These are phyloP conservation scores for Tylopilus balloui DNA, from an alignment of 768 basidiomycete genomes.

Conservation along the genomic window DNA sequence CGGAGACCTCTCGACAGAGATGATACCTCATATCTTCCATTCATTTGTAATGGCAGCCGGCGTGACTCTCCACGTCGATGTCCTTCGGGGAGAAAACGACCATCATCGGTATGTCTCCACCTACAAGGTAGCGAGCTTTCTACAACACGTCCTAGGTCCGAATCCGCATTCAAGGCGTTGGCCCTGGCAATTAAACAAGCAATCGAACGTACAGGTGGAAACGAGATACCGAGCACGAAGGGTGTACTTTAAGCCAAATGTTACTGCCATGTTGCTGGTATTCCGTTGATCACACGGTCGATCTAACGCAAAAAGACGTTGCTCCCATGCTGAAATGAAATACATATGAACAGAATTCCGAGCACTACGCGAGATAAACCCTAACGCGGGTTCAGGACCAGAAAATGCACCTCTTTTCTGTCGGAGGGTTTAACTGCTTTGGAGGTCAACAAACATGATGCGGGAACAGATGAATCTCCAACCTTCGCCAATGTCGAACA, in stretches of 20 bases:
- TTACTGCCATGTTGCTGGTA: neutral
- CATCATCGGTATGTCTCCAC: slow-evolving; percentile 76
- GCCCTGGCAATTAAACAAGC: slow-evolving; percentile 94
- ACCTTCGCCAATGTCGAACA: slow-evolving; percentile 77
- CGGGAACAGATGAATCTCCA: slow-evolving; percentile 18
- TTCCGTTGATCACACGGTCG: neutral
- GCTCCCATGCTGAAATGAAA: slow-evolving; percentile 7
- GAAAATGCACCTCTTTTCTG: slow-evolving; percentile 72
- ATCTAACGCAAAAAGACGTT: neutral
- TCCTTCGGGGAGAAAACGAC: slow-evolving; percentile 92
- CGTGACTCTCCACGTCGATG: slow-evolving; percentile 91
- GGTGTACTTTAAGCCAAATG: slow-evolving; percentile 66
- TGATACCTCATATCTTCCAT: slow-evolving; percentile 97
- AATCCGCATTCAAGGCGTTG: slow-evolving; percentile 97
- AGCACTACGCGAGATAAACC: slow-evolving; percentile 5
- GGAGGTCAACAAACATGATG: neutral
- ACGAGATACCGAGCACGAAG: slow-evolving; percentile 95
- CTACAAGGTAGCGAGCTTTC: neutral
- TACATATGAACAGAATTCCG: slow-evolving; percentile 16
- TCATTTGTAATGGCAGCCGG: slow-evolving; percentile 97
- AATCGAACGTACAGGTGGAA: slow-evolving; percentile 82
- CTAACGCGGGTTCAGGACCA: slow-evolving; percentile 48
- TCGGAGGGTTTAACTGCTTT: slow-evolving; percentile 74
- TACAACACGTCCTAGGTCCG: slow-evolving; percentile 55
- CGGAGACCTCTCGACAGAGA: slow-evolving; percentile 93